A percentile compares a stretch with the other conserved stretches of the same genome.
Evolutionary conservation across 2,329 filamentous ascomycete species (phyloP).

Genomic region (Talaromyces sp.): DNA sequence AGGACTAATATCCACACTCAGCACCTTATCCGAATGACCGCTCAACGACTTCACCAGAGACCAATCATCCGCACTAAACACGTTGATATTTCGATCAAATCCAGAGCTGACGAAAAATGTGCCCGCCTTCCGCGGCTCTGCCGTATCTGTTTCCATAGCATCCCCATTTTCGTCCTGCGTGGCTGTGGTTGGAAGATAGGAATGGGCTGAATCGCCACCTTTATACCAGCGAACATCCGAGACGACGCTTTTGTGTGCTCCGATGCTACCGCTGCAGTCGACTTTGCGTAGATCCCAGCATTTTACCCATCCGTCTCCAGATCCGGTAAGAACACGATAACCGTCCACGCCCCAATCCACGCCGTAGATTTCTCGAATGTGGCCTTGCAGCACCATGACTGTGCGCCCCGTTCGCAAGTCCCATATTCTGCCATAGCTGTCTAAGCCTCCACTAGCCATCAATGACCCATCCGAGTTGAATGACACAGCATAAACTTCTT

Average conservation of each 20-base stretch:
- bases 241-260: conserved; percentile 85
- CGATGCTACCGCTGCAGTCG: conserved; percentile 74
- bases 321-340: conserved; percentile 86
- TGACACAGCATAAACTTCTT: conserved; percentile 83
- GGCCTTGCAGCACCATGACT: conserved; percentile 90
- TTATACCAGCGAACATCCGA: conserved; percentile 94
- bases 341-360: conserved; percentile 91
- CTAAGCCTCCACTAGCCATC: conserved; percentile 84
- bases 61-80: conserved; percentile 97
- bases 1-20: conserved; percentile 80
- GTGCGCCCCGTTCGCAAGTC: conserved; percentile 88
- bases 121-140: conserved; percentile 75
- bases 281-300: conserved; percentile 97
- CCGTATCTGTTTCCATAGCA: conserved; percentile 30
- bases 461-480: conserved; percentile 92
- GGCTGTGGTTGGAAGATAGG: conserved; percentile 56
- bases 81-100: conserved; percentile 91
- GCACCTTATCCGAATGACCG: conserved; percentile 87
- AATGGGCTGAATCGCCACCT: conserved; percentile 70
- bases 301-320: conserved; percentile 92
- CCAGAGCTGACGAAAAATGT: conserved; percentile 89
- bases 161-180: conserved; percentile 68
- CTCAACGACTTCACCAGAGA: conserved; percentile 79
- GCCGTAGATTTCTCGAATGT: conserved; percentile 89
- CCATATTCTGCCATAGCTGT: conserved; percentile 94